A percentile compares a stretch with the other conserved stretches of the same genome.
These are phyloP conservation scores for Mycosphaerella sp. DNA, from an alignment of 2,329 filamentous ascomycete species.

Conservation along the genomic window DNA sequence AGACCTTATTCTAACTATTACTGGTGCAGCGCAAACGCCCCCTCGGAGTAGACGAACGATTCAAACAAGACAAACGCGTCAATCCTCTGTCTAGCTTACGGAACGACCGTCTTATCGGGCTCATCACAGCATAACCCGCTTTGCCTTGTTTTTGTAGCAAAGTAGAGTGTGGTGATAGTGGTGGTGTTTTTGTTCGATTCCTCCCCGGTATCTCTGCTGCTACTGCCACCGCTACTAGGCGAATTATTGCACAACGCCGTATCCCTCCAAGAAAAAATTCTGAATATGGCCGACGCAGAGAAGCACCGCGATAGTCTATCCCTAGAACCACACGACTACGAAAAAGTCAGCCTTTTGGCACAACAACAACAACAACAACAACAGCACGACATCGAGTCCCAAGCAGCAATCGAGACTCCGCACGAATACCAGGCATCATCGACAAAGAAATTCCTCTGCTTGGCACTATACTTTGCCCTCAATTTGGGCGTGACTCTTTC, in stretches of 20 bases:
- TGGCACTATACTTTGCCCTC: conserved; percentile 44
- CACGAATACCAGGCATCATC: conserved; percentile 23
- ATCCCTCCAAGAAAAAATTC: not conserved
- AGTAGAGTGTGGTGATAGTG: no score
- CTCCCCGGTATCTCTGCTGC: no score
- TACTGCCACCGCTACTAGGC: not conserved
- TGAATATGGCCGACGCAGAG: not conserved
- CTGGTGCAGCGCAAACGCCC: no score
- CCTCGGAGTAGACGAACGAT: no score
- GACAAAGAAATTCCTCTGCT: conserved; percentile 22
- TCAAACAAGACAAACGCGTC: no score
- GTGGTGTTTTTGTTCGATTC: no score
- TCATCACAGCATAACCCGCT: no score
- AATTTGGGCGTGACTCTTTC: conserved; percentile 49
- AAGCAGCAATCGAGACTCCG: conserved; percentile 5
- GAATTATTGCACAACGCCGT: not conserved
- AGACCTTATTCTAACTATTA: no score
- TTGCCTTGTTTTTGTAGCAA: no score
- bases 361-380: no score
- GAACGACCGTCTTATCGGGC: no score
- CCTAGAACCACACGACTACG: not conserved
- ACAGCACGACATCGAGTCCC: not conserved
- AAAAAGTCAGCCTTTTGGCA: not conserved
- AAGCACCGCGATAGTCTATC: not conserved
- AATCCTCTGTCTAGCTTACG: no score